Evolutionary conservation across 805 yeast species (phyloP).

Genomic region (Blastobotrys peoriensis): DNA sequence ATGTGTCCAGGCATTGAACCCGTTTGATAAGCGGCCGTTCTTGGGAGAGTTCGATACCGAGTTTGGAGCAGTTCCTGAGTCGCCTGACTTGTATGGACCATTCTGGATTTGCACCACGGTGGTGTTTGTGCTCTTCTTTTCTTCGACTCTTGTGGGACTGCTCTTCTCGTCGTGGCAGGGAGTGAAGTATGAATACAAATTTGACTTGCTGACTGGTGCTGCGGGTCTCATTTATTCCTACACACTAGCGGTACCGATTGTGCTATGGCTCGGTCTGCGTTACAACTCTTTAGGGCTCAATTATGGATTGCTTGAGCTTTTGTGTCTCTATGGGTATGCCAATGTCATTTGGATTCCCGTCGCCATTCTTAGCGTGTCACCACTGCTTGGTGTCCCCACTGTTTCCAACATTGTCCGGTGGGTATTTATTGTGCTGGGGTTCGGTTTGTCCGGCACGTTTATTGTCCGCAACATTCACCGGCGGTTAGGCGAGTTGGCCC

Average conservation of each 20-base stretch:
- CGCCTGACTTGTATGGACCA: slow-evolving; percentile 78
- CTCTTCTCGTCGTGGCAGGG: slow-evolving; percentile 44
- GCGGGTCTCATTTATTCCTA: slow-evolving; percentile 71
- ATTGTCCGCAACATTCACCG: slow-evolving; percentile 39
- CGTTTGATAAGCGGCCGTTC: slow-evolving; percentile 30
- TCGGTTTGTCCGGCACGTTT: slow-evolving; percentile 53
- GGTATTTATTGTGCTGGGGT: slow-evolving; percentile 56
- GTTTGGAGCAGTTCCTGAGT: slow-evolving; percentile 27
- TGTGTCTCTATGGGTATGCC: slow-evolving; percentile 81
- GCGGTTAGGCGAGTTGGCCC: slow-evolving; percentile 32
- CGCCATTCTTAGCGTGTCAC: slow-evolving; percentile 52
- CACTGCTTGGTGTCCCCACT: slow-evolving; percentile 40
- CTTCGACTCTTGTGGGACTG: slow-evolving; percentile 63
- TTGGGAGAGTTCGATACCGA: slow-evolving; percentile 20
- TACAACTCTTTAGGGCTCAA: slow-evolving; percentile 50
- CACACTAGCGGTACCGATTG: slow-evolving; percentile 57
- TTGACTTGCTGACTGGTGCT: slow-evolving; percentile 59
- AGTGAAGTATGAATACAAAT: slow-evolving; percentile 50
- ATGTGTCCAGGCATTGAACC: slow-evolving; percentile 52
- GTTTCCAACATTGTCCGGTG: slow-evolving; percentile 49
- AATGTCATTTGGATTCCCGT: slow-evolving; percentile 83
- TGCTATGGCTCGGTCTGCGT: slow-evolving; percentile 45
- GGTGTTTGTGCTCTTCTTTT: slow-evolving; percentile 65
- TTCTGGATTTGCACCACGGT: slow-evolving; percentile 87
- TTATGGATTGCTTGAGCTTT: slow-evolving; percentile 44